Evolutionary conservation across 805 yeast genomes (phyloP).

Genomic region (Starmerella kuoi): DNA sequence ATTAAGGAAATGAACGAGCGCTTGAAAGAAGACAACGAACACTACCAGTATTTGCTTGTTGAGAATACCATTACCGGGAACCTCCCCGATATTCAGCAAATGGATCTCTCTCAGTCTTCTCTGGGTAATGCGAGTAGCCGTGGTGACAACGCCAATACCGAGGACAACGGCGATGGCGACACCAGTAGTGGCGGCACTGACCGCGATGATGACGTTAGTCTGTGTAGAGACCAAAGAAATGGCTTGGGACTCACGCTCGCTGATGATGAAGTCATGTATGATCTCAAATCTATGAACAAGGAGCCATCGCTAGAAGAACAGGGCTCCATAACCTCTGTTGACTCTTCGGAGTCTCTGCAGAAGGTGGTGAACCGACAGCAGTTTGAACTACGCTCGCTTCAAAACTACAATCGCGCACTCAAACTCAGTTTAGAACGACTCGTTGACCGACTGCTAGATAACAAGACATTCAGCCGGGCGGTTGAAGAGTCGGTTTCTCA

Average conservation of each 20-base stretch:
- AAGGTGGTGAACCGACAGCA: slow-evolving; percentile 18
- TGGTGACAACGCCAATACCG: neutral
- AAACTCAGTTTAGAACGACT: slow-evolving; percentile 27
- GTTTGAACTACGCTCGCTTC: slow-evolving; percentile 25
- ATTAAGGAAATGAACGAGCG: slow-evolving; percentile 47
- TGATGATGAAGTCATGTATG: slow-evolving; percentile 11
- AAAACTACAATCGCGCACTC: slow-evolving; percentile 27
- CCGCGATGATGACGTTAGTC: neutral
- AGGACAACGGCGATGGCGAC: neutral
- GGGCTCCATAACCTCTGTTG: neutral
- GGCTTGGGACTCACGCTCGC: slow-evolving; percentile 2
- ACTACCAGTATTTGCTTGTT: slow-evolving; percentile 27
- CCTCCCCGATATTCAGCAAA: neutral
- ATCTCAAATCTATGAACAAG: neutral
- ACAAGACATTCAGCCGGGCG: slow-evolving; percentile 23
- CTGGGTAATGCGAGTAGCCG: no score
- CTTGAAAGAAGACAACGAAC: slow-evolving; percentile 29
- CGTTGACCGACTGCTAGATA: slow-evolving; percentile 28
- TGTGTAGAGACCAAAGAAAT: no score
- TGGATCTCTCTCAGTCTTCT: neutral
- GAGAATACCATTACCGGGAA: slow-evolving; percentile 27
- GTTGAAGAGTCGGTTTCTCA: slow-evolving; percentile 23
- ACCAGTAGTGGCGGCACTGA: neutral
- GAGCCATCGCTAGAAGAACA: neutral
- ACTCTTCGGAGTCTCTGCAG: slow-evolving; percentile 1